Conservation (phyloP, 2,329 filamentous ascomycete genomes). For the Trichoderma arundinaceum region DNA sequence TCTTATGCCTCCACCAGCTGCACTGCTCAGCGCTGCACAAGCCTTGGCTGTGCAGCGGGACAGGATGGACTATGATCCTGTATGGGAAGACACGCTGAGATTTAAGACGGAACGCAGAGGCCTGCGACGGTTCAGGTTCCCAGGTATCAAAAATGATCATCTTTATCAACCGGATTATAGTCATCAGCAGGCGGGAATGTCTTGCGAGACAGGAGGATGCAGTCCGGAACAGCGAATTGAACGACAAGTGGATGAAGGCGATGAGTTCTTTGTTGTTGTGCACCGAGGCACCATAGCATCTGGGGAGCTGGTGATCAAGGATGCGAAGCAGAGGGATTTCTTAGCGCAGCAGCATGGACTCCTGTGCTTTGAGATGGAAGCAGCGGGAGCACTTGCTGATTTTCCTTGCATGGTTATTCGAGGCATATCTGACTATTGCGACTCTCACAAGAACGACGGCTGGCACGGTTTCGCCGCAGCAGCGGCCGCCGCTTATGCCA, state of each 20-base stretch:
- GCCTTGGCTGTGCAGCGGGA: neutral
- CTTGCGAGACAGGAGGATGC: slow-evolving; percentile 10
- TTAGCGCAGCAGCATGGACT: neutral
- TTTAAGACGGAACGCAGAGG: neutral
- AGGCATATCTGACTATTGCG: no score
- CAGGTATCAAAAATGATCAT: neutral
- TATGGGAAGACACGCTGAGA: neutral
- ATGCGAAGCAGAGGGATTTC: neutral
- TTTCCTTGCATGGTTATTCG: no score
- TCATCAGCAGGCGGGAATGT: neutral
- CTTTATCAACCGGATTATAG: neutral
- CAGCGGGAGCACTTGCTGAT: no score
- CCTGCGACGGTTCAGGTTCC: neutral
- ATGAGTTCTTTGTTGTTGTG: neutral
- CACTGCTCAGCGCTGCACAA: neutral
- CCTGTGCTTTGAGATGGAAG: no score
- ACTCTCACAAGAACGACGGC: no score
- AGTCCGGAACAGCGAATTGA: neutral
- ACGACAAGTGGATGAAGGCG: neutral
- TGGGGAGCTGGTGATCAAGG: neutral
- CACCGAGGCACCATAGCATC: neutral
- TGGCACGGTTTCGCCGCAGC: no score
- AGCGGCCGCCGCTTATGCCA: no score
- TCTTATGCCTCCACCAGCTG: neutral
- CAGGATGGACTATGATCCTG: neutral